These are phyloP conservation scores for Shiraia sp. DNA, from an alignment of 2,329 filamentous ascomycete genomes.

Conservation along the genomic window DNA sequence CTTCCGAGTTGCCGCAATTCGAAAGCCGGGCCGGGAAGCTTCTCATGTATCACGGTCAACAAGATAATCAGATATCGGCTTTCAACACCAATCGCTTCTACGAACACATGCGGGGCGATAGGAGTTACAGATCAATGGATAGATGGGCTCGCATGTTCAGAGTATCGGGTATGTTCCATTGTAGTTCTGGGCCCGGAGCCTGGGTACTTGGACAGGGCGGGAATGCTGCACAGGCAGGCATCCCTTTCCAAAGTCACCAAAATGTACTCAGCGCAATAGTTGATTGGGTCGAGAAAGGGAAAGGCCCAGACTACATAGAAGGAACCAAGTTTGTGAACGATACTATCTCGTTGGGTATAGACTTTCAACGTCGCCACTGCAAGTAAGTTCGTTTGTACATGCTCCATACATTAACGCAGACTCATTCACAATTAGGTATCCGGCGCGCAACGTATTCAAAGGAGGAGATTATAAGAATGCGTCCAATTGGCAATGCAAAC, in stretches of 20 bases:
- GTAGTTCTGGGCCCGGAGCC: slow-evolving; percentile 52
- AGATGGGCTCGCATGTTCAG: slow-evolving; percentile 55
- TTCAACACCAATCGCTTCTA: slow-evolving; percentile 53
- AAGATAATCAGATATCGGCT: slow-evolving; percentile 51
- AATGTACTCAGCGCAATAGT: slow-evolving; percentile 48
- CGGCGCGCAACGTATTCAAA: slow-evolving; percentile 6
- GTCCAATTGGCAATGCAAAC: slow-evolving; percentile 20
- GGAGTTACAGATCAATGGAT: slow-evolving; percentile 14
- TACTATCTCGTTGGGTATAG: slow-evolving; percentile 44
- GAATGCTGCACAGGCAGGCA: slow-evolving; percentile 18
- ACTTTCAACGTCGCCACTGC: slow-evolving; percentile 54
- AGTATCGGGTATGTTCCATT: slow-evolving; percentile 58
- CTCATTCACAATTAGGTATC: slow-evolving; percentile 2
- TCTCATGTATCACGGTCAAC: slow-evolving; percentile 50
- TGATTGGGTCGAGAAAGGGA: slow-evolving; percentile 47
- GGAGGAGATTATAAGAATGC: slow-evolving; percentile 33
- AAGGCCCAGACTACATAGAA: slow-evolving; percentile 43
- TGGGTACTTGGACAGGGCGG: slow-evolving; percentile 34
- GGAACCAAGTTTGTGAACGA: slow-evolving; percentile 44
- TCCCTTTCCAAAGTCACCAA: slow-evolving; percentile 14
- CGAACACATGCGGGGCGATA: slow-evolving; percentile 40
- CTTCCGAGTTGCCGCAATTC: slow-evolving; percentile 36
- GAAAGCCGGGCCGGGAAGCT: slow-evolving; percentile 48
- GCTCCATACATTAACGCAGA: not conserved
- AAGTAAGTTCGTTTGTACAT: slow-evolving; percentile 21